Conservation (phyloP, 208 protist genomes). For the Crithidia fasciculata region DNA sequence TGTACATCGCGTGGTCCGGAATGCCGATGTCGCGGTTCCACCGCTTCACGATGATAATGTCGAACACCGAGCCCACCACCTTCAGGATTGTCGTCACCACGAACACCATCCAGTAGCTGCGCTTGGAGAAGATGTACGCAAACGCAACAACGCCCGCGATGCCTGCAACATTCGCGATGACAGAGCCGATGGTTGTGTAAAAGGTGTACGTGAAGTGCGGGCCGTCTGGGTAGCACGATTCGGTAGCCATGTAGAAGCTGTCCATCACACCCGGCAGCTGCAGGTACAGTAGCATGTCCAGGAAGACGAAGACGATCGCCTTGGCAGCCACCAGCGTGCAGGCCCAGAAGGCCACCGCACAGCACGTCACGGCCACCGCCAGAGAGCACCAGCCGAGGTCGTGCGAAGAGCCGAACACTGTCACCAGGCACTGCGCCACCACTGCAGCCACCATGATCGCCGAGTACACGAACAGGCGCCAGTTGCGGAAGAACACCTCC, state of each 20-base stretch:
- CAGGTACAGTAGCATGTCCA: slow-evolving; percentile 50
- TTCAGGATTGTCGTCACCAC: slow-evolving; percentile 51
- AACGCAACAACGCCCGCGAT: slow-evolving; percentile 48
- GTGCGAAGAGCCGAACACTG: slow-evolving; percentile 15
- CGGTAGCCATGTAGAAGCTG: slow-evolving; percentile 41
- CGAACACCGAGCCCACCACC: slow-evolving; percentile 56
- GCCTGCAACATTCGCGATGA: slow-evolving; percentile 45
- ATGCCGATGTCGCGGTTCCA: slow-evolving; percentile 59
- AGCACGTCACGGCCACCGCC: slow-evolving; percentile 18
- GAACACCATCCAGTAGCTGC: slow-evolving; percentile 49
- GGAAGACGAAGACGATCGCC: slow-evolving; percentile 46
- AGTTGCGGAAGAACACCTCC: slow-evolving; percentile 26
- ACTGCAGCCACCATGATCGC: slow-evolving; percentile 30
- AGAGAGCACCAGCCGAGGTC: slow-evolving; percentile 23
- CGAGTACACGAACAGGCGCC: slow-evolving; percentile 35
- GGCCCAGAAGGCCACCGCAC: slow-evolving; percentile 25
- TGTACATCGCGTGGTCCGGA: slow-evolving; percentile 66
- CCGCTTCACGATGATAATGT: slow-evolving; percentile 70
- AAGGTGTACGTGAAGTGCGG: slow-evolving; percentile 57
- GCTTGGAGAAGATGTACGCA: slow-evolving; percentile 45
- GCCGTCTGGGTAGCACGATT: slow-evolving; percentile 36
- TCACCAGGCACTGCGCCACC: slow-evolving; percentile 25
- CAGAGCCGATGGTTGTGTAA: slow-evolving; percentile 52
- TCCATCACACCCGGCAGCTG: slow-evolving; percentile 47
- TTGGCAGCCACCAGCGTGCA: slow-evolving; percentile 45